These are phyloP conservation scores for Trichophyton schoenleinii DNA, from an alignment of 2,329 filamentous ascomycete genomes.

Conservation along the genomic window DNA sequence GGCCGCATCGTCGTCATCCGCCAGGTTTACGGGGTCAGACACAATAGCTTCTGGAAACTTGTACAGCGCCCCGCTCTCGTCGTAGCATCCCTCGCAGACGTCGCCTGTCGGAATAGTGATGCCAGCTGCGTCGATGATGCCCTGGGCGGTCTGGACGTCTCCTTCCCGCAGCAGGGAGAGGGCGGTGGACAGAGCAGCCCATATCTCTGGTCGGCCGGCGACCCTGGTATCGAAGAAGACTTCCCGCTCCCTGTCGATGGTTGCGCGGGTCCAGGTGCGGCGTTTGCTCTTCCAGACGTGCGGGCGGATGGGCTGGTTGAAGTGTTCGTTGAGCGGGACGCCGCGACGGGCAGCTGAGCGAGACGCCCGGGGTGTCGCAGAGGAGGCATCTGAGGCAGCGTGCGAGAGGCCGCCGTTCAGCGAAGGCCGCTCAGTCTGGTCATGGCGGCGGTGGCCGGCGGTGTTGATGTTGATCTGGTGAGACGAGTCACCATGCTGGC, in stretches of 20 bases:
- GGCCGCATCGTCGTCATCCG: slow-evolving; percentile 6
- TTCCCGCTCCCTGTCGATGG: slow-evolving; percentile 57
- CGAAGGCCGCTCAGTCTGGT: slow-evolving; percentile 7
- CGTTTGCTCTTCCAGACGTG: slow-evolving; percentile 54
- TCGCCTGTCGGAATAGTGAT: slow-evolving; percentile 63
- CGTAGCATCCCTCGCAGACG: slow-evolving; percentile 59
- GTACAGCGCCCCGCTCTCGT: slow-evolving; percentile 58
- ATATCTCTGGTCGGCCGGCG: slow-evolving; percentile 63
- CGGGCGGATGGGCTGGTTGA: slow-evolving; percentile 54
- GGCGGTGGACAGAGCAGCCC: slow-evolving; percentile 60
- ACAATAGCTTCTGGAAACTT: slow-evolving; percentile 56
- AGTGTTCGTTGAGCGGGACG: slow-evolving; percentile 42
- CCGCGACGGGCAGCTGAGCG: slow-evolving; percentile 11
- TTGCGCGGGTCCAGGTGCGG: slow-evolving; percentile 55
- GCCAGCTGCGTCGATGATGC: slow-evolving; percentile 64
- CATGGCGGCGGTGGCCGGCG: not conserved
- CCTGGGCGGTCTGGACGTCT: slow-evolving; percentile 59
- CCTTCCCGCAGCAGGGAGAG: slow-evolving; percentile 55
- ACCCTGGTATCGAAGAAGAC: slow-evolving; percentile 90
- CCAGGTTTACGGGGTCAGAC: slow-evolving; percentile 42
- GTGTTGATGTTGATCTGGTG: slow-evolving; percentile 8
- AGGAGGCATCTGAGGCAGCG: slow-evolving; percentile 10
- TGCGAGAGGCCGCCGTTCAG: not conserved
- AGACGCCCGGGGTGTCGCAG: slow-evolving; percentile 8
- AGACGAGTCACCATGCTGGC: slow-evolving; percentile 16